Evolutionary conservation across 768 basidiomycete genomes (phyloP), one percentile per base, ranked within the genome.

Genomic region (Lactarius tabidus): DNA sequence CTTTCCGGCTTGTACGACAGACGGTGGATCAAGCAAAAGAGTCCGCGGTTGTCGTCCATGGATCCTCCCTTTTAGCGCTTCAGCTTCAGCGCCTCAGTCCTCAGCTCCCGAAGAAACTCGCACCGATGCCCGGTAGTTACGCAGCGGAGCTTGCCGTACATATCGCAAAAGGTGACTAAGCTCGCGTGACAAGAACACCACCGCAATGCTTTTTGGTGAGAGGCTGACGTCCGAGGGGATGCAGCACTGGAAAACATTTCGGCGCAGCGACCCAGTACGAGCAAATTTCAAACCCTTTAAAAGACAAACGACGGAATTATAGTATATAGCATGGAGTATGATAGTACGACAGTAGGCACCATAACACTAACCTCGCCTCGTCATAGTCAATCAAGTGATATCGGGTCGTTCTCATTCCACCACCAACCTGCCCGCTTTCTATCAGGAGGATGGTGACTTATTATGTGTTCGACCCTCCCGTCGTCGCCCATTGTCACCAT

Each of bases 61-160:
- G 75, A 82, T 17, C 88, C 89, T 1, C 85, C 86, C 12, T 70
- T 91, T 35, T n/a, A n/a, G n/a, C n/a, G n/a, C n/a, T n/a, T n/a
- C n/a, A n/a, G n/a, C n/a, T n/a, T n/a, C n/a, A n/a, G n/a, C n/a
- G n/a, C n/a, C n/a, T n/a, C n/a, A n/a, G n/a, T n/a, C n/a, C n/a
- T n/a, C 72, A 78, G 17, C 77, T 92, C 15, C 84, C 88, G 4
- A 82, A 84, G 23, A 91, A 90, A 64, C 82, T 35, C 85, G 85
- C 71, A 81, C 82, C 36, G 78, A 82, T 33, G 79, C 80, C 64
- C 81, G 85, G 77, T 94, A 54, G 91, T n/a, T n/a, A 94, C 72
- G 89, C 84, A 7, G 91, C 91, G 35, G 81, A 85, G 54, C 89
- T 91, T 79, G 91, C 86, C 0, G 85, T 93, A 28, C 91, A 94